These are phyloP conservation scores for Dipodascopsis tothii DNA, from an alignment of 805 yeast genomes.

Conservation along the genomic window DNA sequence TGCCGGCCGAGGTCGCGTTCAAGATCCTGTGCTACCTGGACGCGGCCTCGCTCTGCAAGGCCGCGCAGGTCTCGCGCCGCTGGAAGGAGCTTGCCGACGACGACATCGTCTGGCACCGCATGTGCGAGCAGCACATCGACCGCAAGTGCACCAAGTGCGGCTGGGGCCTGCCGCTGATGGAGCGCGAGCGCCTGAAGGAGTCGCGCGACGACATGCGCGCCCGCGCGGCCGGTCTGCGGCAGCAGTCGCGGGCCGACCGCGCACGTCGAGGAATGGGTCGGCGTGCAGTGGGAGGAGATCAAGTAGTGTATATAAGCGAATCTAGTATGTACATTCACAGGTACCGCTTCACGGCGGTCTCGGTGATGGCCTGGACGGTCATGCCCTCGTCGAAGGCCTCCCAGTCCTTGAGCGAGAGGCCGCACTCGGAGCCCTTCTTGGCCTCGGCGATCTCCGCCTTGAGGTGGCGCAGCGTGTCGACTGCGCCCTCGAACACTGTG, in stretches of 20 bases:
- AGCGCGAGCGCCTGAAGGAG: constrained; percentile 48
- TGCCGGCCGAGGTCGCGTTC: constrained; percentile 79
- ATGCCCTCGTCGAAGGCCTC: constrained; percentile 69
- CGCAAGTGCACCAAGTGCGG: constrained; percentile 97
- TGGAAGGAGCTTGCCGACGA: constrained; percentile 93
- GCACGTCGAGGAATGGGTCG: constrained; percentile 70
- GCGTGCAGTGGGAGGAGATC: constrained; percentile 73
- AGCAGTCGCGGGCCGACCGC: constrained; percentile 40
- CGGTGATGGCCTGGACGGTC: constrained; percentile 63
- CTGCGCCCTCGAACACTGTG: constrained; percentile 47
- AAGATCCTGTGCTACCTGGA: constrained; percentile 84
- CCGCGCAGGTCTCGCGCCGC: constrained; percentile 80
- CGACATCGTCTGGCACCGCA: constrained; percentile 94
- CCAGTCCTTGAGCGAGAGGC: constrained; percentile 63
- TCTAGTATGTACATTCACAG: constrained; percentile 36
- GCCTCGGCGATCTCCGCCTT: constrained; percentile 74
- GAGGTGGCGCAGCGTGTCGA: constrained; percentile 69
- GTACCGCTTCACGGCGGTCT: constrained; percentile 49
- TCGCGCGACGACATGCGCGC: constrained; percentile 22
- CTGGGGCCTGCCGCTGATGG: constrained; percentile 95
- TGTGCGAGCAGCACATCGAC: constrained; percentile 98
- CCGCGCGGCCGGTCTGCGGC: too few species aligned
- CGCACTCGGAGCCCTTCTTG: constrained; percentile 85
- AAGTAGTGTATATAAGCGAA: neutral
- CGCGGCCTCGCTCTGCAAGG: constrained; percentile 85